Percentiles rank a stretch among this genome's conserved stretches.
Conservation (phyloP, 129 eudicot species). For the Daucus carota region DH1_v3.0 NC_030384.2:37515001-37515500, state of each 20-base stretch:
- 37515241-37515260: not conserved
- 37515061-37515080: not conserved
- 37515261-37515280: not conserved
- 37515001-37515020: not conserved
- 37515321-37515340: not conserved
- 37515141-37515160: not conserved
- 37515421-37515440: not conserved
- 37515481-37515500: not conserved
- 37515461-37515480: not conserved
- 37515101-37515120: not conserved
- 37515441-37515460: not conserved
- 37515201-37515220: not conserved
- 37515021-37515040: not conserved
- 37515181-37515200: not conserved
- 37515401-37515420: not conserved
- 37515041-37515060: not conserved
- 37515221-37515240: not conserved
- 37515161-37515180: no score
- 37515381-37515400: not conserved
- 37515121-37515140: not conserved
- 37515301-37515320: not conserved
- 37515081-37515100: not conserved
- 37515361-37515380: not conserved
- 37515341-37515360: not conserved
- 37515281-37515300: not conserved